phyloP scores from a whole-genome alignment of 75 land plant genomes.

The Chamaecyparis obtusa region DNA sequence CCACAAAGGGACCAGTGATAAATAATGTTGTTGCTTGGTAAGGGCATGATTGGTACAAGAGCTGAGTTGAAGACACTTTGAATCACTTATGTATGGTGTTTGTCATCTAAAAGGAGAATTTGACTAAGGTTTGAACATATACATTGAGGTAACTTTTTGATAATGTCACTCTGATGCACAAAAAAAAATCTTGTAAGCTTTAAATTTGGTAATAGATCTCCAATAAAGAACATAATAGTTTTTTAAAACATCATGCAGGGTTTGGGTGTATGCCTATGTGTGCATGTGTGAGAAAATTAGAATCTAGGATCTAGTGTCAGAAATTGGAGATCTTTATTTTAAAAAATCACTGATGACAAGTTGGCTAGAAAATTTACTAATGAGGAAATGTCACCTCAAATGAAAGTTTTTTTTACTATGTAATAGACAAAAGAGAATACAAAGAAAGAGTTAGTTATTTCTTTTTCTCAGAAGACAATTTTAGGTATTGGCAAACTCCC shows the following conservation, averaged over 20 bases:
- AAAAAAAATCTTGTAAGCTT: background rate
- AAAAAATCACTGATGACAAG: background rate
- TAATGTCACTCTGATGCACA: background rate
- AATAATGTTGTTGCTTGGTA: conserved; percentile 86
- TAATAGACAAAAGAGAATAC: background rate
- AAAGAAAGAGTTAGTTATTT: background rate
- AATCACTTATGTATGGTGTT: conserved; percentile 95
- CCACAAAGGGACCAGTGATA: conserved; percentile 86
- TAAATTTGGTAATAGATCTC: background rate
- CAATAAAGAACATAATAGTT: background rate
- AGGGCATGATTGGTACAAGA: conserved; percentile 90
- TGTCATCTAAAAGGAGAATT: conserved; percentile 67
- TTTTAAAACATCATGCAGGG: background rate
- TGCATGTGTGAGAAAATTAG: too few species aligned
- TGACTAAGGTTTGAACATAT: conserved; percentile 20
- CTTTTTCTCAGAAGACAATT: background rate
- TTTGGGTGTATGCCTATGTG: background rate
- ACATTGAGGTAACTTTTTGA: background rate
- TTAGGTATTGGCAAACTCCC: background rate
- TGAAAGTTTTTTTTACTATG: background rate
- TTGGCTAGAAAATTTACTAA: background rate
- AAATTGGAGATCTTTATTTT: background rate
- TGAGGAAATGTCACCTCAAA: background rate
- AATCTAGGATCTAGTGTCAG: background rate
- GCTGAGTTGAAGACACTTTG: conserved; percentile 96